phyloP scores from a whole-genome alignment of 2,329 filamentous ascomycete genomes.

The Colletotrichum eremochloae region DNA sequence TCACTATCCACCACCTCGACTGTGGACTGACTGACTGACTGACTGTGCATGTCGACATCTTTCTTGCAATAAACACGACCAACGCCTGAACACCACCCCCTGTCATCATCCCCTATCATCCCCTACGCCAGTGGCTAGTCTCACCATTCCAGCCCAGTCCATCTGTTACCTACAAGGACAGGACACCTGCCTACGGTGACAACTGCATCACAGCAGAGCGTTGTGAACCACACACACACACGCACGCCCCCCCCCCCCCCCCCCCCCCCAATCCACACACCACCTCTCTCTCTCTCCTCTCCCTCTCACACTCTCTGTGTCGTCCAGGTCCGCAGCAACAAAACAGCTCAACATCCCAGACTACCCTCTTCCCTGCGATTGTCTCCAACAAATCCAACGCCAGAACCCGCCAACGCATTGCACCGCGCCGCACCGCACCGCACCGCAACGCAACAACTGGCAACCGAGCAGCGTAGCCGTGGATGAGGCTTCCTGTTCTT shows the following conservation, averaged over 20 bases:
- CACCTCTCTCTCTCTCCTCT: no score
- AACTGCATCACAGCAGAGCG: background rate
- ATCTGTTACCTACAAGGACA: slow-evolving; percentile 2
- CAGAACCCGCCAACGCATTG: slow-evolving; percentile 29
- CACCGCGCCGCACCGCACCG: slow-evolving; percentile 15
- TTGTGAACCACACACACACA: background rate
- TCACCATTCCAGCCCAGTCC: slow-evolving; percentile 12
- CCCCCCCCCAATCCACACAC: no score
- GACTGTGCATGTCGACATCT: background rate
- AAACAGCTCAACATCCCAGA: slow-evolving; percentile 37
- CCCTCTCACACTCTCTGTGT: slow-evolving; percentile 6
- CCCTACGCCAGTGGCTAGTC: slow-evolving; percentile 12
- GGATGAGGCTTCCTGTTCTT: slow-evolving; percentile 16
- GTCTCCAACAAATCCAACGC: slow-evolving; percentile 34
- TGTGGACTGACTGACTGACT: background rate
- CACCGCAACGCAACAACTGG: slow-evolving; percentile 9
- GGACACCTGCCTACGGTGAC: background rate
- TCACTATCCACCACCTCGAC: background rate
- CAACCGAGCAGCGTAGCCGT: slow-evolving; percentile 10
- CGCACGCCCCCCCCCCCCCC: background rate
- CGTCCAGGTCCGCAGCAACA: slow-evolving; percentile 29
- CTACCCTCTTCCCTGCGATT: slow-evolving; percentile 29
- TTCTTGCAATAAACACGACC: slow-evolving; percentile 28
- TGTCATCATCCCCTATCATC: slow-evolving; percentile 4
- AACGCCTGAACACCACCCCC: slow-evolving; percentile 2